Conservation (phyloP, 495 filamentous ascomycete genomes). For the Oidiodendron maius region DNA sequence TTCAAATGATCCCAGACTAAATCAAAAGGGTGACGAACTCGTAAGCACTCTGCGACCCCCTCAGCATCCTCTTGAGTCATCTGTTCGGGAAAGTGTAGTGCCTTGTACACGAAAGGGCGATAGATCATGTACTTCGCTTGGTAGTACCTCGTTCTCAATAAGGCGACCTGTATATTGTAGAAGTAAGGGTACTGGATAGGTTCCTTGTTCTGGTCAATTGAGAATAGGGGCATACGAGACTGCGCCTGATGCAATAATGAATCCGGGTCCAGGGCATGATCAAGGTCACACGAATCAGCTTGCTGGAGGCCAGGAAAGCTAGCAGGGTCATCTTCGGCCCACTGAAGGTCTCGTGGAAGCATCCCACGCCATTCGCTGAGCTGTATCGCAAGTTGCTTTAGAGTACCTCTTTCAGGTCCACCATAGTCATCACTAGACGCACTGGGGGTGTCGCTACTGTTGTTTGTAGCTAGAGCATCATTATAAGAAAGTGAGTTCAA, state of each 20-base stretch:
- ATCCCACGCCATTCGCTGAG: slow-evolving; percentile 49
- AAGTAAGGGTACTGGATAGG: slow-evolving; percentile 38
- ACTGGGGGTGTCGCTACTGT: slow-evolving; percentile 9
- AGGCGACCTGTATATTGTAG: too few relatives aligned
- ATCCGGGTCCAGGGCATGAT: slow-evolving; percentile 17
- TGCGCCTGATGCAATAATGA: background rate
- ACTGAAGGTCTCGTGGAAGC: too few relatives aligned
- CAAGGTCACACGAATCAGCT: background rate
- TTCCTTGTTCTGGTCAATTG: slow-evolving; percentile 37
- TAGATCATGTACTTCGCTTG: too few relatives aligned
- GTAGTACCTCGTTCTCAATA: too few relatives aligned
- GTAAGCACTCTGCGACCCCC: slow-evolving; percentile 47
- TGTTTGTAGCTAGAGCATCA: slow-evolving; percentile 9
- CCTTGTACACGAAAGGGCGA: too few relatives aligned
- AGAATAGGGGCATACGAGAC: too few relatives aligned
- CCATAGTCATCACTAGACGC: too few relatives aligned
- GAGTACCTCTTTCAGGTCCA: slow-evolving; percentile 29
- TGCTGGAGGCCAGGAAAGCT: slow-evolving; percentile 27
- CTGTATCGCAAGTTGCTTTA: slow-evolving; percentile 42
- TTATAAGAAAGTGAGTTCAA: background rate
- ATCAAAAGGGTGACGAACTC: too few relatives aligned
- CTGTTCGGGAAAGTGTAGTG: too few relatives aligned
- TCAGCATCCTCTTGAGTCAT: too few relatives aligned
- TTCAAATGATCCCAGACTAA: slow-evolving; percentile 1
- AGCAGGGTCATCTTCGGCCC: too few relatives aligned